Evolutionary conservation across 345 rosid genomes (phyloP).

Genomic region (Iberis pinnata): DNA sequence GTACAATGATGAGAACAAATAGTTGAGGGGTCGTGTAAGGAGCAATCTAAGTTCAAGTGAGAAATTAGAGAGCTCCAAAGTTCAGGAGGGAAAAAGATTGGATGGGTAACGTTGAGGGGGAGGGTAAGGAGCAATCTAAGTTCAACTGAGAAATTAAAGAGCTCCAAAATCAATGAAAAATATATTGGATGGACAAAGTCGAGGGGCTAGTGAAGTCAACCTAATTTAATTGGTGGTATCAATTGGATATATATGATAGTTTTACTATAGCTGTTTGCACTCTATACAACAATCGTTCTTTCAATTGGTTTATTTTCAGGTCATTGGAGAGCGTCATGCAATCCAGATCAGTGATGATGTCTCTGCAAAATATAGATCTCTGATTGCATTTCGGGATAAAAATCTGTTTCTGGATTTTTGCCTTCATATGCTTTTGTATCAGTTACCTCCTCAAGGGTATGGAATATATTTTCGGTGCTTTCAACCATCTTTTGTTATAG

Average conservation of each 20-base stretch:
- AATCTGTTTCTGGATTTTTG: conserved; percentile 78
- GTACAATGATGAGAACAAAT: too few species aligned
- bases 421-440: conserved; percentile 65
- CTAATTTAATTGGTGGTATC: not conserved
- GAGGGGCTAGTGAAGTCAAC: too few species aligned
- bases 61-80: too few species aligned
- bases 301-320: conserved; percentile 44
- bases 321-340: conserved; percentile 85
- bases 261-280: not conserved
- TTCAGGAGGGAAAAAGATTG: too few species aligned
- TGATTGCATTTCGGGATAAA: conserved; percentile 43
- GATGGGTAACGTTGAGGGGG: too few species aligned
- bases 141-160: too few species aligned
- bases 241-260: not conserved
- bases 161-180: too few species aligned
- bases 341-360: conserved; percentile 49
- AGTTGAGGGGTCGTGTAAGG: too few species aligned
- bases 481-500: conserved; percentile 7
- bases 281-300: not conserved
- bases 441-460: conserved; percentile 67
- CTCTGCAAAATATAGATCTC: conserved; percentile 56
- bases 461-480: conserved; percentile 23
- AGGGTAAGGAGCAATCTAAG: too few species aligned
- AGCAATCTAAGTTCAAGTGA: too few species aligned
- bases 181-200: too few species aligned